Evolutionary conservation across 306 rosid species (phyloP), one percentile per base, ranked within the genome.

Genomic region (Prunus fruticosa): DNA sequence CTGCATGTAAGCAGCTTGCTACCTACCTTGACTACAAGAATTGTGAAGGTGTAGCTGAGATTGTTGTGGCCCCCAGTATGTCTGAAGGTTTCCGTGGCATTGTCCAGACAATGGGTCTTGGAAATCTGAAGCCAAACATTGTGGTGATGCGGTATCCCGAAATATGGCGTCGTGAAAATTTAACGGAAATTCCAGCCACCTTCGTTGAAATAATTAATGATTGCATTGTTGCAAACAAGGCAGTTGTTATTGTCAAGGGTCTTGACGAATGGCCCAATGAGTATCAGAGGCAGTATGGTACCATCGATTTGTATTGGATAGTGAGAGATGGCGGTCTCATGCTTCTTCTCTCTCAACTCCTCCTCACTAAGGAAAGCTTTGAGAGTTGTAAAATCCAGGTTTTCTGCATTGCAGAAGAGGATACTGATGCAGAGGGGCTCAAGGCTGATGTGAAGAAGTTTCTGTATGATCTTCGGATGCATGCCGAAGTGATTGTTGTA

Each of bases 21-120:
- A 84, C 99, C 72, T 96, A 96, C 81, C 88, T 96, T 50, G 97
- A 92, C 78, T 96, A 96, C 89, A 96, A 96, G 89, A 88, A 89
- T 60, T 96, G 99, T 84, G 99, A 96, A 89, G 99, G 99, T 65
- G 99, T 96, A 41, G 97, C 99, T 45, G 98, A 96, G 91, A 96
- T 96, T 65, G 93, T 96, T 79, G 99, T 96, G 8, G 98, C 99
- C 58, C 99, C 98, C 70, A 89, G 72, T 53, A 92, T 96, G 99
- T 83, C 92, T 58, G 97, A 80, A 83, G 99, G 99, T 61, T 96
- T 96, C 69, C 94, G 96, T 8, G 99, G 98, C 76, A 96, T 96
- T 27, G 76, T 96, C 69, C 99, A 96, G 87, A 96, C 97, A 28
- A 96, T 96, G 98, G 99, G 99, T 84, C 98, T 96, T 32, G 99